phyloP scores from a whole-genome alignment of 139 green algal species.

The Coelastrella sp. region DNA sequence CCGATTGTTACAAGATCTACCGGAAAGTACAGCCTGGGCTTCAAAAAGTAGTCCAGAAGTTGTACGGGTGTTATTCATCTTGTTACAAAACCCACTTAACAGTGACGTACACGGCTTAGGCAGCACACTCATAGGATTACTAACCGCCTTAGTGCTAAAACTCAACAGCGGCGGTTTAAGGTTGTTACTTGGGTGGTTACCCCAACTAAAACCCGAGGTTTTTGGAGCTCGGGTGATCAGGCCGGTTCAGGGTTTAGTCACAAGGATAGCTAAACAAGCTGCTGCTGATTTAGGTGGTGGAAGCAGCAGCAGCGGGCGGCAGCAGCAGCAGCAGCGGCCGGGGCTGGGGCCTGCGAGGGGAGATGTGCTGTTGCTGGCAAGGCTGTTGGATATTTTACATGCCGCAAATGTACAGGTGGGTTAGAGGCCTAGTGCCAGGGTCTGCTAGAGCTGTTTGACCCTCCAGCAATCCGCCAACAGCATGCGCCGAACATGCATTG shows the following conservation, averaged over 20 bases:
- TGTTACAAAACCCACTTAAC: conserved; percentile 66
- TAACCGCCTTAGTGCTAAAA: conserved; percentile 54
- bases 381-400: conserved; percentile 72
- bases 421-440: background rate
- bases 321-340: background rate
- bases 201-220: conserved; percentile 65
- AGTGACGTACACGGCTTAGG: conserved; percentile 51
- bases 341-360: background rate
- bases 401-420: conserved; percentile 58
- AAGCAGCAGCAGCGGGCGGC: background rate
- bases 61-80: conserved; percentile 2
- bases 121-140: conserved; percentile 49
- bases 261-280: background rate
- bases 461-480: background rate
- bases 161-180: conserved; percentile 50
- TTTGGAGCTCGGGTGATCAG: conserved; percentile 71
- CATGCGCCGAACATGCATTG: background rate
- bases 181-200: conserved; percentile 62
- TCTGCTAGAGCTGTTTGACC: background rate
- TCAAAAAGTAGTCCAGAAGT: background rate
- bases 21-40: background rate
- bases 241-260: conserved; percentile 33
- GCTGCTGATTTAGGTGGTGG: background rate
- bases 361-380: conserved; percentile 52
- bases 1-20: conserved; percentile 57